Evolutionary conservation across 2,329 filamentous ascomycete species (phyloP), one percentile per base, ranked within the genome.

Genomic region (Fusarium sublunatum): DNA sequence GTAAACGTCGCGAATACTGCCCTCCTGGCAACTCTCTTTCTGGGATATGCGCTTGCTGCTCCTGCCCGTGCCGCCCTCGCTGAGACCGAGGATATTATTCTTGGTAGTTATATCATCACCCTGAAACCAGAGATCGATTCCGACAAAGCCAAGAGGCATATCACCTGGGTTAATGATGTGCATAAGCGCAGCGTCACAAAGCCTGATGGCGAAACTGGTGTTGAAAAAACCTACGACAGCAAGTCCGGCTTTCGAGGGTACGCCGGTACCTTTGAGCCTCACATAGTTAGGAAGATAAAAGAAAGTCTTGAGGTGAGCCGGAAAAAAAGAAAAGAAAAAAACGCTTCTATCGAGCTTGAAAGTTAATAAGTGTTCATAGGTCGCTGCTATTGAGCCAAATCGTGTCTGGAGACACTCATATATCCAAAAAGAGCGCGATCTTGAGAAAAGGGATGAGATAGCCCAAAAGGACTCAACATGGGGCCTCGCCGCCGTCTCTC

Each of bases 21-120:
- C 4, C 4, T 54, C 6, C 10, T n/a, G 22, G 36, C 42, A 2
- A 54, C 55, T 7, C 4, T 60, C 28, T 58, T 60, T 10, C 1
- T 60, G 3, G 57, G 57, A 28, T 60, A 36, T 0, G 57, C 47
- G 15, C n/a, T 60, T 35, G 48, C 55, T 15, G 24, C 34, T 8
- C 57, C 57, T 31, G 47, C 55, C 1, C 55, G 41, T 13, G 31
- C 55, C 7, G 19, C n/a, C 2, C 7, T 19, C 4, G 28, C 36
- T 5, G 36, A 54, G 6, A 24, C 55, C 0, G 57, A 48, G 0
- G 29, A 63, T 12, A 52, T 75, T 28, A 68, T 78, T 29, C 67
- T 75, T 15, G 74, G 72, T 47, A 80, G 79, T 42, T 89, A 86
- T 74, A 87, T 88, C 65, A 82, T 88, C 26, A 84, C 88, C 32